Percentiles rank a stretch among this genome's conserved stretches.
Evolutionary conservation across 306 rosid species (phyloP).

Genomic region (Trifolium dubium): DNA sequence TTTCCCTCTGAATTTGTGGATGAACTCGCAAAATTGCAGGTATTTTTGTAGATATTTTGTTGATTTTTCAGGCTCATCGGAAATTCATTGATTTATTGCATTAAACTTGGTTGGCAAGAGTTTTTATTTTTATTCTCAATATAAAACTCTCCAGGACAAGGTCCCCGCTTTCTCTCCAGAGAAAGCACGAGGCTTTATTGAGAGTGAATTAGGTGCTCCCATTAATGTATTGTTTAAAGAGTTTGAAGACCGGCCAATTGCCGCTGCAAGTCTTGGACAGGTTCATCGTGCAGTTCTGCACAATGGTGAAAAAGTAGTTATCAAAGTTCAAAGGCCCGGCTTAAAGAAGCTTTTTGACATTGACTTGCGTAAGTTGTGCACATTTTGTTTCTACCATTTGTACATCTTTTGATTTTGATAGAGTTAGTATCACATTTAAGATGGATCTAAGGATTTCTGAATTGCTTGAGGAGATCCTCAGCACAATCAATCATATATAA

Average conservation of each 20-base stretch:
- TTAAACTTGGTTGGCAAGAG: neutral
- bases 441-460: slow-evolving; percentile 12
- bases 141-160: slow-evolving; percentile 63
- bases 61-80: neutral
- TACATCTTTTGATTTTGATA: slow-evolving; percentile 13
- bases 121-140: slow-evolving; percentile 27
- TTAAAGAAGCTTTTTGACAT: slow-evolving; percentile 95
- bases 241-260: slow-evolving; percentile 87
- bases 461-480: slow-evolving; percentile 28
- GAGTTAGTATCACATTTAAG: neutral
- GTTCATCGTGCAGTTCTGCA: slow-evolving; percentile 93
- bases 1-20: slow-evolving; percentile 90
- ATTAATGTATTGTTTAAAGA: slow-evolving; percentile 67
- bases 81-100: slow-evolving; percentile 14
- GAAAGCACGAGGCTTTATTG: slow-evolving; percentile 76
- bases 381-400: slow-evolving; percentile 29
- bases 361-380: slow-evolving; percentile 75
- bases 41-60: slow-evolving; percentile 27
- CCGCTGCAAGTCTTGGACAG: slow-evolving; percentile 99
- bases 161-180: slow-evolving; percentile 90
- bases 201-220: slow-evolving; percentile 81
- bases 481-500: neutral
- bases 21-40: slow-evolving; percentile 95
- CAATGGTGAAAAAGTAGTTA: slow-evolving; percentile 86
- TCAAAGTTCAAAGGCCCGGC: slow-evolving; percentile 98